Base-by-base conservation (phyloP, 148 eudicot genomes). In the Camellia lanceoleosa region DNA sequence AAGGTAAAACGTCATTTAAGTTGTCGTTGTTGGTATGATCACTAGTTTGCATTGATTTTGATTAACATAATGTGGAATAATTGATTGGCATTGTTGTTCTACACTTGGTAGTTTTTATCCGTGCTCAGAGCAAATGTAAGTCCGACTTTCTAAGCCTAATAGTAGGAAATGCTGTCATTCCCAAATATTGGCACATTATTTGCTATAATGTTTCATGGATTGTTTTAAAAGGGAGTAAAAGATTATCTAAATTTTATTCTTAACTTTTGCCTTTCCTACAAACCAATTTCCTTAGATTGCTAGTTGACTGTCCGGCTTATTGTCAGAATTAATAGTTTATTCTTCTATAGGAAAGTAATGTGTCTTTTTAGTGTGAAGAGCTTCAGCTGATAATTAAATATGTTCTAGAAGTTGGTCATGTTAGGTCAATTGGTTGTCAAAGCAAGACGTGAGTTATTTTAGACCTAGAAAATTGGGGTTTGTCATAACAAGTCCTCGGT, bases 1-100 rank as follows among this genome's bases (percentile, higher is more conserved):
- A 91, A 91, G 97, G 97, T 89, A 38, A n/a, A 49, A 51, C 61
- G 1, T 46, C 38, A 16, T 52, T 55, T 63, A 69, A 71, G 59
- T 71, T 47, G 71, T 76, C 74, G 20, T 6, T 52, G 51, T 61
- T 71, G 4, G 14, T 61, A n/a, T 63, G 20, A 8, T 70, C 12
- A 23, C 38, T 72, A 20, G 7, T 44, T 44, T 7, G 23, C 5
- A 47, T 16, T 64, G 12, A 3, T 3, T 19, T 19, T 18, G 9
- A 4, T 18, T 18, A 3, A 19, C 18, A 19, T 18, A 62, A 62
- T 62, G 66, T 62, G 18, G 66, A 62, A 18, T 18, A 4, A 62
- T 19, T 62, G 30, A 19, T 62, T 30, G 38, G 1, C 38, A 30
- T 30, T 30, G 38, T 30, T 62, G 8, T 7, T 3, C 68, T 30